Base-by-base conservation (phyloP, 2,329 filamentous ascomycete genomes). In the Fusarium clavum region DNA sequence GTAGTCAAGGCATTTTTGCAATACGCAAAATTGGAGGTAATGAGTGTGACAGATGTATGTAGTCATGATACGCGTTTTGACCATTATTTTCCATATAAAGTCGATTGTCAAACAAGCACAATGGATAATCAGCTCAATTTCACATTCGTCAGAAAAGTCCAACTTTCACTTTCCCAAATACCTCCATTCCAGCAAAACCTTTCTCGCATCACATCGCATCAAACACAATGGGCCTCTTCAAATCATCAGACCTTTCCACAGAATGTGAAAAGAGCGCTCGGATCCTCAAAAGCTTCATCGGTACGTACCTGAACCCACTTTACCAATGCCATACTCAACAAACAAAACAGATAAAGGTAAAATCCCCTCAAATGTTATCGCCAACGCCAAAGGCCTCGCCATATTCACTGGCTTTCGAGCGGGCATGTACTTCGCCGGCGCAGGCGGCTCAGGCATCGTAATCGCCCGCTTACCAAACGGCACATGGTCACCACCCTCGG, bases 371-470 rank as follows among this genome's bases (percentile, higher is more conserved):
- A 30, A 64, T 0, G 38, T 64, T 10, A 46, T 64, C 13, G 29
- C 11, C 8, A 64, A 64, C 7, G 27, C 61, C 7, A 58, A 64
- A 38, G 61, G 60, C 13, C 45, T 64, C 1, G 61, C 61, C 0
- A 58, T 64, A 1, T 64, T 64, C 8, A 64, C 60, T 0, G 61
- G 61, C 3, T 64, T 64, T n/a, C 40, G 61, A 29, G 61, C 61
- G 18, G 61, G 61, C 2, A 64, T 64, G 61, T 64, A 64, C 7
- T 64, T 64, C 0, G 61, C 61, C 0, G 61, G 61, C 1, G 61
- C 61, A 16, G 61, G 61, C 0, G 60, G 61, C 1, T 64, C 60
- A 10, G 61, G 61, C 5, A 18, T 64, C 13, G 60, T 51, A 1
- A 64, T 58, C 0, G 51, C 60, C 2, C 51, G 61, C 0, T 22